Conservation (phyloP, 2,329 filamentous ascomycete genomes). For the Trichoderma brevicompactum region DNA sequence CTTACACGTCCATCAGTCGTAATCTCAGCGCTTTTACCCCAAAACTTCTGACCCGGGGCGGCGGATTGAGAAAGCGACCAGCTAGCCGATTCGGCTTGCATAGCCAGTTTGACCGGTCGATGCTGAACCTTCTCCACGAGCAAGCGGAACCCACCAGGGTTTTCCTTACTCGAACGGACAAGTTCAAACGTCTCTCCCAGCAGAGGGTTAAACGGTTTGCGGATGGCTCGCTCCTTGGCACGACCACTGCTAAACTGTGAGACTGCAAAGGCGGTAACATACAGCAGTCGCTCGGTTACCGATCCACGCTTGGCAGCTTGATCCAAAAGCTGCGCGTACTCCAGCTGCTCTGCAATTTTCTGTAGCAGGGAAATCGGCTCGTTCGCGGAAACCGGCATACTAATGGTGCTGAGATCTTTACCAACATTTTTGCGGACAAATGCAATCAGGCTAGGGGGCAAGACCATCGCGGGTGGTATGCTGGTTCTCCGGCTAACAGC, state of each 20-base stretch:
- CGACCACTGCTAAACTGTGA: conserved; percentile 82
- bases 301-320: conserved; percentile 67
- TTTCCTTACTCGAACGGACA: conserved; percentile 77
- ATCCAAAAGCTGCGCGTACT: conserved; percentile 86
- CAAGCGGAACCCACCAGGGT: conserved; percentile 77
- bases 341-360: conserved; percentile 84
- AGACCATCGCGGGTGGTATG: conserved; percentile 73
- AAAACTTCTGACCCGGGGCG: conserved; percentile 93
- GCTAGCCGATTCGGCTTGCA: conserved; percentile 82
- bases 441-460: conserved; percentile 88
- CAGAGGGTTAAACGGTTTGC: conserved; percentile 97
- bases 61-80: conserved; percentile 92
- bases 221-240: conserved; percentile 86
- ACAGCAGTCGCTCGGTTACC: conserved; percentile 72
- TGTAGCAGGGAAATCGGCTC: conserved; percentile 89
- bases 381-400: conserved; percentile 96
- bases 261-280: conserved; percentile 88
- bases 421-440: conserved; percentile 97
- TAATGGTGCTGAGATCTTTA: conserved; percentile 94
- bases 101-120: conserved; percentile 87
- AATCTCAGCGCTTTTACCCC: conserved; percentile 95
- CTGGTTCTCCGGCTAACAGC: conserved; percentile 68
- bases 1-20: conserved; percentile 88
- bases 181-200: conserved; percentile 95
- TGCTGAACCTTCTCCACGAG: conserved; percentile 96